Evolutionary conservation across 1,139 yeast species (phyloP).

Genomic region (Debaryomycetaceae sp.): DNA sequence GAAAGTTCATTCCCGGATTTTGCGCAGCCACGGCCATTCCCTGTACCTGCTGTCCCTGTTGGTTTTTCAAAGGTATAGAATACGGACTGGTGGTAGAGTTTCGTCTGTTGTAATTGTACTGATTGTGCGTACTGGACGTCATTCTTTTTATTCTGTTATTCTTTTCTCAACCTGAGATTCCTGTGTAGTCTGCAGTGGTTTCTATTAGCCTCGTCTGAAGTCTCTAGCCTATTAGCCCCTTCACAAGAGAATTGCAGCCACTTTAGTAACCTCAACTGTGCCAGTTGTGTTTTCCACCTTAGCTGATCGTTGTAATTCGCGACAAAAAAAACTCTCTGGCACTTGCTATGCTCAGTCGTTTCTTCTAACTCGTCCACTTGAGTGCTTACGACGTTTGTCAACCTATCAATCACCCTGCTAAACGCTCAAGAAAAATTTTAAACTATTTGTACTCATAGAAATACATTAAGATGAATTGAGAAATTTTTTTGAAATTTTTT

Average conservation of each 20-base stretch:
- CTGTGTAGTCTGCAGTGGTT: no score
- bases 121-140: constrained; percentile 29
- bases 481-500: background rate
- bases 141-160: constrained; percentile 7
- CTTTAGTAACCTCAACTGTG: background rate
- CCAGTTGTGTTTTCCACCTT: background rate
- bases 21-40: background rate
- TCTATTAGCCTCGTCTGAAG: background rate
- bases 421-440: background rate
- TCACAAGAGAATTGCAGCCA: background rate
- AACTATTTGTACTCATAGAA: constrained; percentile 1
- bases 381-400: background rate
- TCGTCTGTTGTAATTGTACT: constrained; percentile 31
- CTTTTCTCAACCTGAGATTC: no score
- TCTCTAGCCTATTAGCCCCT: background rate
- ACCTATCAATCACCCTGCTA: background rate
- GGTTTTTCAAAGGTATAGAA: constrained; percentile 31
- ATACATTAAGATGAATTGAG: background rate
- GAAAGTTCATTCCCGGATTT: background rate
- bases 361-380: background rate
- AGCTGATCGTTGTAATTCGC: background rate
- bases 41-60: constrained; percentile 14
- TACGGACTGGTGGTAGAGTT: constrained; percentile 31
- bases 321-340: background rate
- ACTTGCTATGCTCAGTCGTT: background rate